phyloP scores from a whole-genome alignment of 208 protist species.

The Herpetomonas tarakana region DNA sequence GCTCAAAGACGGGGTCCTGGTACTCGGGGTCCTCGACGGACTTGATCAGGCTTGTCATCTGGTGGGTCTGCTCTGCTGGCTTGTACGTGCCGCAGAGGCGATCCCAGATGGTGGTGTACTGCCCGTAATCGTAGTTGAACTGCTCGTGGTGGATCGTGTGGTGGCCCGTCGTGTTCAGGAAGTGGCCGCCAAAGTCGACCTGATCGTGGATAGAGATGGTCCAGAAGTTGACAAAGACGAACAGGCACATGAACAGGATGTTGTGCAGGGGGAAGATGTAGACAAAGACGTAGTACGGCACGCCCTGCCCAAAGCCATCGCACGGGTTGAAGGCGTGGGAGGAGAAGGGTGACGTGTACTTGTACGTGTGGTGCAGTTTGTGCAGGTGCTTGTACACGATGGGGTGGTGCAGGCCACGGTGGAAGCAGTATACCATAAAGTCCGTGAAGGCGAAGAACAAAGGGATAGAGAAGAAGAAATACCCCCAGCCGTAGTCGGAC shows the following conservation, averaged over 20 bases:
- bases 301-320: slow-evolving; percentile 90
- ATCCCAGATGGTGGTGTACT: slow-evolving; percentile 95
- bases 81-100: slow-evolving; percentile 84
- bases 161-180: slow-evolving; percentile 83
- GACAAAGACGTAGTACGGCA: slow-evolving; percentile 92
- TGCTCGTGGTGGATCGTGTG: slow-evolving; percentile 93
- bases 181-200: slow-evolving; percentile 79
- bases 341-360: slow-evolving; percentile 87
- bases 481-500: slow-evolving; percentile 70
- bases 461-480: slow-evolving; percentile 61
- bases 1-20: slow-evolving; percentile 42
- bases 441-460: slow-evolving; percentile 92
- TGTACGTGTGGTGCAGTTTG: slow-evolving; percentile 92
- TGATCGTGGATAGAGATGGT: slow-evolving; percentile 94
- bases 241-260: slow-evolving; percentile 78
- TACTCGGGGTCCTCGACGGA: slow-evolving; percentile 19
- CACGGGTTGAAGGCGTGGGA: slow-evolving; percentile 93
- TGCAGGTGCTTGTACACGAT: slow-evolving; percentile 90
- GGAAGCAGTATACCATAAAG: slow-evolving; percentile 94
- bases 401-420: slow-evolving; percentile 89
- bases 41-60: slow-evolving; percentile 24
- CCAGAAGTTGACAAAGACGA: slow-evolving; percentile 94
- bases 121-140: slow-evolving; percentile 94
- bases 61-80: slow-evolving; percentile 71
- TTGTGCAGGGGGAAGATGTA: slow-evolving; percentile 91